Base-by-base conservation (phyloP, 345 rosid species). In the Salix brachista region DNA sequence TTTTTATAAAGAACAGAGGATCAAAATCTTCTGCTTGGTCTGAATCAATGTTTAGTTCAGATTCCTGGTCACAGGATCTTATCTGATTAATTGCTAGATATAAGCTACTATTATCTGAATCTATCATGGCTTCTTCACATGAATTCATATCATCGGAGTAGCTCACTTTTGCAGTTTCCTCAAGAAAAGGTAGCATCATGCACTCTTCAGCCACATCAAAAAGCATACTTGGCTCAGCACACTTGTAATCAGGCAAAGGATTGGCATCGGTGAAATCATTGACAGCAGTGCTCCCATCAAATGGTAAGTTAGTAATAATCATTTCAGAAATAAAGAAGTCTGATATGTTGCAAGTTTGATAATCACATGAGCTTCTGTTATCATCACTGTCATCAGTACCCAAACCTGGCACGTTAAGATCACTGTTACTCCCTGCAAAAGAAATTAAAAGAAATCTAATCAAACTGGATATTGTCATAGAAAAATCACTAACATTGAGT, bases 111-210 rank as follows among this genome's bases (percentile, higher is more conserved):
- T 84, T 85, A 76, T 88, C 89, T 30, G 81, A 79, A 70, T 76
- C 81, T 26, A 65, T 75, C 73, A 80, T 56, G 75, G 76, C 85
- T 78, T 86, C 88, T 79, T 88, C 89, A 71, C 83, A 82, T 61
- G 85, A 81, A 73, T 85, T 85, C 74, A 81, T 69, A 75, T 81
- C 88, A 84, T 80, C 78, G 54, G 82, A 76, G 62, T 80, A 70
- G 79, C 83, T 85, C 64, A 83, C 30, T 84, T 88, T 90, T 70
- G 80, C 82, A 79, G 88, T 85, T 69, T 91, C 91, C 85, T 91
- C 91, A 2, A 94, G 84, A 80, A 85, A 89, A 81, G 98, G 98
- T 54, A 92, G 86, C 71, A 90, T 69, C 90, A 92, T 86, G 85
- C 85, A 94, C 79, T 87, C 89, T 77, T 94, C 96, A 71, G 89